These are phyloP conservation scores for Trichothecium sympodiale DNA, from an alignment of 2,329 filamentous ascomycete species.

Conservation along the genomic window DNA sequence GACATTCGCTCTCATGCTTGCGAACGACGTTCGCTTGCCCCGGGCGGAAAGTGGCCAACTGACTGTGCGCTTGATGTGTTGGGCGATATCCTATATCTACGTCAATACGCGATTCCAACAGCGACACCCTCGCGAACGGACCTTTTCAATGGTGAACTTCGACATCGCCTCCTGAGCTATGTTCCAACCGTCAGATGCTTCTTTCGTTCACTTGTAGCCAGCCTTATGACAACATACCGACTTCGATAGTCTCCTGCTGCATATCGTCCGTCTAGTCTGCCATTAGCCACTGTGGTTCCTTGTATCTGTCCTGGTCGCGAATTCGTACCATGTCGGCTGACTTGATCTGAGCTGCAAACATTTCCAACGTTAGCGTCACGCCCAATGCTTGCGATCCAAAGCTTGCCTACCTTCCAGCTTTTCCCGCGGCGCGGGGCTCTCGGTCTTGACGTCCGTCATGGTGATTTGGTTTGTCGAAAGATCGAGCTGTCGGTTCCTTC, in stretches of 20 bases:
- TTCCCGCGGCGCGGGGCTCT: conserved; percentile 46
- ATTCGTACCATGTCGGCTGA: conserved; percentile 87
- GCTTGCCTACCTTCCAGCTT: conserved; percentile 62
- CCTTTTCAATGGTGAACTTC: conserved; percentile 53
- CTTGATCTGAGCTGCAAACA: conserved; percentile 75
- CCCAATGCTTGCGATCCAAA: conserved; percentile 1
- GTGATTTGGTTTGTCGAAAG: no score
- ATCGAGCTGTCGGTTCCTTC: no score
- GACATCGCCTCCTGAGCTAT: conserved; percentile 52
- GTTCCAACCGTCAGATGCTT: conserved; percentile 12
- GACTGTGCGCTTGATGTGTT: conserved; percentile 91
- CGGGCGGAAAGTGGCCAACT: conserved; percentile 17
- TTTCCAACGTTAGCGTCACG: not conserved
- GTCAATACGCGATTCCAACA: conserved; percentile 8
- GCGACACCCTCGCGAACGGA: conserved; percentile 12
- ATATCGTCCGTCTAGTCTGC: conserved; percentile 77
- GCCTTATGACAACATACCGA: conserved; percentile 73
- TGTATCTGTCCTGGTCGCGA: conserved; percentile 4
- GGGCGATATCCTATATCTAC: conserved; percentile 73
- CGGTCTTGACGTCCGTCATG: conserved; percentile 29
- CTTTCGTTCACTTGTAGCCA: not conserved
- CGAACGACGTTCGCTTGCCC: no score
- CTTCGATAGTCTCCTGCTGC: conserved; percentile 90
- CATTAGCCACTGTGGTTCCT: conserved; percentile 15
- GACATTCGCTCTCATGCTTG: not conserved